Conservation (phyloP, 495 filamentous ascomycete species). For the Aspergillus asperescens region DNA sequence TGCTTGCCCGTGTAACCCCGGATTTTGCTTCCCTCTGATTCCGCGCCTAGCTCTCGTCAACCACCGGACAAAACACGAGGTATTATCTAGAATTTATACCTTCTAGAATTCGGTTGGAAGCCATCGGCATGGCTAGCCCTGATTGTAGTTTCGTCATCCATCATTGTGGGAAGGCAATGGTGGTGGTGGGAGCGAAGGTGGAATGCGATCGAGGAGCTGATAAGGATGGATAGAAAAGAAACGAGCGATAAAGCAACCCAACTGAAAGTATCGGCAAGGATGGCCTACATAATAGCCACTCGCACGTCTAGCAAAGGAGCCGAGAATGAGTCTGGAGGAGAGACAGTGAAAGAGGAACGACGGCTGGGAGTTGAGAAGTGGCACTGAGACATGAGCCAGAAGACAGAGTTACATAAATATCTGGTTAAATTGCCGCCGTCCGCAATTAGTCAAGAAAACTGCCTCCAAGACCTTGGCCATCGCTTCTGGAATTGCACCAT, state of each 20-base stretch:
- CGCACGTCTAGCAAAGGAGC: slow-evolving; percentile 18
- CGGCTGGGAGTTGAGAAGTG: background rate
- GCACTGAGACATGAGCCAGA: background rate
- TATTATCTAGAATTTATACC: slow-evolving; percentile 24
- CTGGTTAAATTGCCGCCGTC: no score
- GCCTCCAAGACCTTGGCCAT: no score
- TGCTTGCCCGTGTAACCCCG: slow-evolving; percentile 59
- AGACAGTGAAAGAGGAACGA: background rate
- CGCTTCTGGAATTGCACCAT: no score
- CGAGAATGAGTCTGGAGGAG: background rate
- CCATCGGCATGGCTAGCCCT: slow-evolving; percentile 24
- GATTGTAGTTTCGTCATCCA: slow-evolving; percentile 34
- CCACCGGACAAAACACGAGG: background rate
- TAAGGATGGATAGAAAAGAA: slow-evolving; percentile 18
- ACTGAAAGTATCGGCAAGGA: slow-evolving; percentile 16
- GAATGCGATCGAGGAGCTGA: slow-evolving; percentile 8
- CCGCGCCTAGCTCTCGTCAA: slow-evolving; percentile 37
- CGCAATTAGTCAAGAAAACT: no score
- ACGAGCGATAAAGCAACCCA: slow-evolving; percentile 16
- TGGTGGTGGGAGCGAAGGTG: background rate
- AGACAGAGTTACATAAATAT: no score
- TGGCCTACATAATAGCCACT: slow-evolving; percentile 25
- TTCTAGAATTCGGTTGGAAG: slow-evolving; percentile 24
- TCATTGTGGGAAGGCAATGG: slow-evolving; percentile 11
- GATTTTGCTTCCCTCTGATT: slow-evolving; percentile 46